These are phyloP conservation scores for Pseudogymnoascus sp. DNA, from an alignment of 2,329 filamentous ascomycete species.

Conservation along the genomic window DNA sequence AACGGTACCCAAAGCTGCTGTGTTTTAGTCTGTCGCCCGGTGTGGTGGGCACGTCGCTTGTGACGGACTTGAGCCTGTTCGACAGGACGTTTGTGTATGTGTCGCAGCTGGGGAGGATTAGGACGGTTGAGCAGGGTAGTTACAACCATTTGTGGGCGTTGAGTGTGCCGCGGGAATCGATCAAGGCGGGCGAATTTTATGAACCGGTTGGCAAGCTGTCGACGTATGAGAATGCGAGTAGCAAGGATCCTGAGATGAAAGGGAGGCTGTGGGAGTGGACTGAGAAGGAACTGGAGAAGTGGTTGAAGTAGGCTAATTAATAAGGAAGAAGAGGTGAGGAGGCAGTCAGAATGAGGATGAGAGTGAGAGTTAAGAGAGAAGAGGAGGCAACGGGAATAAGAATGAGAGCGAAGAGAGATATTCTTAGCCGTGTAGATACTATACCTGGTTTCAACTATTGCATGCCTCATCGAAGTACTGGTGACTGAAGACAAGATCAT, in stretches of 20 bases:
- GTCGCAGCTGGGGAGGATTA: neutral
- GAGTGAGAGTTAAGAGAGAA: neutral
- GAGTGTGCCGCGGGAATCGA: constrained; percentile 23
- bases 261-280: constrained; percentile 32
- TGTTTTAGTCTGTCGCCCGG: constrained; percentile 35
- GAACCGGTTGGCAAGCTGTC: constrained; percentile 28
- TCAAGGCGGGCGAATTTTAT: constrained; percentile 32
- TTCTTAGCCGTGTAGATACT: neutral
- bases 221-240: neutral
- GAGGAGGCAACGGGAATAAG: neutral
- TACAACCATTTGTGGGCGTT: constrained; percentile 36
- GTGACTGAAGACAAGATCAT: neutral
- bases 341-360: too few relatives aligned
- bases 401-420: neutral
- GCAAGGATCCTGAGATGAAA: constrained; percentile 25
- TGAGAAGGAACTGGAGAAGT: constrained; percentile 25
- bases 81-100: constrained; percentile 8
- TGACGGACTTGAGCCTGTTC: neutral
- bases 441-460: neutral
- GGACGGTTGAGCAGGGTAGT: constrained; percentile 29
- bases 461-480: neutral
- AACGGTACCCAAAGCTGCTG: constrained; percentile 31
- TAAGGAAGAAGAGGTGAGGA: neutral
- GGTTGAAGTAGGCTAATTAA: neutral
- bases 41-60: constrained; percentile 31